Base-by-base conservation (phyloP, 2,329 filamentous ascomycete genomes). In the Aspergillus fijiensis region DNA sequence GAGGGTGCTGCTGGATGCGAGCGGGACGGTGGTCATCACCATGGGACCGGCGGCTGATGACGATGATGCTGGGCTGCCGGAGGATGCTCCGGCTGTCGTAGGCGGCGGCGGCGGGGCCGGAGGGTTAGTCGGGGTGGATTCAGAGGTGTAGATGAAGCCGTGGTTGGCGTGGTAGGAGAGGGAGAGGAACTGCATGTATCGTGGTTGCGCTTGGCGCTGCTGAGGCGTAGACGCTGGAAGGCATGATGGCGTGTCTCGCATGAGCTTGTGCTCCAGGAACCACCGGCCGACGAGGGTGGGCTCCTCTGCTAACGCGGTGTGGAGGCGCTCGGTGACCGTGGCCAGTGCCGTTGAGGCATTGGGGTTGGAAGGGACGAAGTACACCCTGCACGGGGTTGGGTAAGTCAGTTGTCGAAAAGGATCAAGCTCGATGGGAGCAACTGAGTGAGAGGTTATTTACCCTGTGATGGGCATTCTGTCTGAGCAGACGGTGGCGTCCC, bases 151-250 rank as follows among this genome's bases (percentile, higher is more conserved):
- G 54, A 80, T 71, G 62, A 77, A 79, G 14, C 76, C 76, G 23
- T 77, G 72, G 5, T 67, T 72, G 14, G 75, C 70, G 60, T 75
- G 74, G 60, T 79, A 74, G n/a, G 71, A 73, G 42, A 79, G 67
- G 5, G 72, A 75, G 45, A 79, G 71, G 59, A 79, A 76, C 58
- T 80, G 77, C 70, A 79, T 75, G 56, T 74, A 78, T 25, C 75
- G 73, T 4, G 76, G 72, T 21, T 69, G 70, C 5, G 65, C 49
- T 45, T 70, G 65, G 2, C 69, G 70, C 23, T 45, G 39, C 39
- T 73, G 68, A 27, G 70, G 69, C 5, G 69, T 64, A n/a, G 74
- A 72, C 14, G 71, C 66, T 0, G 76, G 72, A 9, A 79, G 64
- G 47, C 75, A 73, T 7, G 75, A 76, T 6, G 76, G 76, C 0